phyloP scores from a whole-genome alignment of 2,329 filamentous ascomycete genomes.

The Arthrobotrys musiformis region DNA sequence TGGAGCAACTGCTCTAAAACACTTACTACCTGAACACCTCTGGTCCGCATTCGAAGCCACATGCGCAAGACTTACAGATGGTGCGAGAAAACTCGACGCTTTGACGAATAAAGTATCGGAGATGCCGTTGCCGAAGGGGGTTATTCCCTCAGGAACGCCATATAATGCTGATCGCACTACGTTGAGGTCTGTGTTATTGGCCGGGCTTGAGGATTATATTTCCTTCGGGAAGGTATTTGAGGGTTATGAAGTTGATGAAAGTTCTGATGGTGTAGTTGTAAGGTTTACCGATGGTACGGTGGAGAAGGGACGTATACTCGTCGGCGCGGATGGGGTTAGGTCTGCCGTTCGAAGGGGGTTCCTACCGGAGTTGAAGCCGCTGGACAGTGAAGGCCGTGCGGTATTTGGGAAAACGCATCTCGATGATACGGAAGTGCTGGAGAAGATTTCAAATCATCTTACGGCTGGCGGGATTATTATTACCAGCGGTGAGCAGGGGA shows the following conservation, averaged over 20 bases:
- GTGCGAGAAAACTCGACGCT: constrained; percentile 3
- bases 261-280: neutral
- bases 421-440: constrained; percentile 1
- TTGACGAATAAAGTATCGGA: neutral
- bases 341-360: constrained; percentile 14
- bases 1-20: neutral
- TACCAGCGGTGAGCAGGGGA: neutral
- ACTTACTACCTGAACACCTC: constrained; percentile 1
- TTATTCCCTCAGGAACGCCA: neutral
- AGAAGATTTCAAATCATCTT: neutral
- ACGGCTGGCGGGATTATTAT: constrained; percentile 8
- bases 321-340: constrained; percentile 15
- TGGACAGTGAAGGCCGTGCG: constrained; percentile 35
- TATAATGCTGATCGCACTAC: constrained; percentile 30
- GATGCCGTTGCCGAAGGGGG: neutral
- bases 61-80: neutral
- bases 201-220: constrained; percentile 18
- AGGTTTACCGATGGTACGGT: constrained; percentile 19
- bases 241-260: constrained; percentile 9
- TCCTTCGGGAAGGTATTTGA: constrained; percentile 27
- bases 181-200: constrained; percentile 11
- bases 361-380: constrained; percentile 4
- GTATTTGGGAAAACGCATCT: constrained; percentile 33
- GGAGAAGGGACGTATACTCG: constrained; percentile 4
- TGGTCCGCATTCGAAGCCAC: constrained; percentile 21